Evolutionary conservation across 75 land plant species (phyloP).

Genomic region (Larix kaempferi): DNA sequence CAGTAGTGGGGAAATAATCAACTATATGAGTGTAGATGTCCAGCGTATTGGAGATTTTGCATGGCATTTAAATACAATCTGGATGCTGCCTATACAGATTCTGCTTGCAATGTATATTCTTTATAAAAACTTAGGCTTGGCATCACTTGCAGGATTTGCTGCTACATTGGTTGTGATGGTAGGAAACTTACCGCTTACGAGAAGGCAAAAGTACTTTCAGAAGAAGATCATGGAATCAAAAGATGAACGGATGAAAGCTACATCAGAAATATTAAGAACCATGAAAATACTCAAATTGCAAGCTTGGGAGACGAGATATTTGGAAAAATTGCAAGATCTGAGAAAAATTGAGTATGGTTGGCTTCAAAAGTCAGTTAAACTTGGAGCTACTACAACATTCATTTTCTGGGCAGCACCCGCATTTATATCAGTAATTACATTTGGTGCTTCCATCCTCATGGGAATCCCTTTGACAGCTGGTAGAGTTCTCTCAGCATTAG

Average conservation of each 20-base stretch:
- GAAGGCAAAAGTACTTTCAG: constrained; percentile 48
- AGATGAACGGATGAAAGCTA: constrained; percentile 86
- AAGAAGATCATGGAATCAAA: constrained; percentile 77
- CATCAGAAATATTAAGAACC: constrained; percentile 76
- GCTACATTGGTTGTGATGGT: constrained; percentile 68
- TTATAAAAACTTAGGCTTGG: constrained; percentile 50
- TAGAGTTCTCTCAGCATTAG: constrained; percentile 75
- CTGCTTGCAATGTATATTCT: constrained; percentile 61
- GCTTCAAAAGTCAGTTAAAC: constrained; percentile 49
- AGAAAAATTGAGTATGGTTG: constrained; percentile 54
- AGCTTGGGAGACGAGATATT: constrained; percentile 73
- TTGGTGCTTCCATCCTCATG: constrained; percentile 66
- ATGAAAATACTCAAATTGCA: constrained; percentile 84
- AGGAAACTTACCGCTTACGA: constrained; percentile 59
- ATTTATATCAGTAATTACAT: constrained; percentile 72
- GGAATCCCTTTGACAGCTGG: constrained; percentile 81
- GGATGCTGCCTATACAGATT: constrained; percentile 80
- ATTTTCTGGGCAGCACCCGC: constrained; percentile 80
- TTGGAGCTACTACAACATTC: constrained; percentile 53
- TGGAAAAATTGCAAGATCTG: constrained; percentile 47
- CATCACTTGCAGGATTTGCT: constrained; percentile 55
- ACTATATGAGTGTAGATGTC: constrained; percentile 88
- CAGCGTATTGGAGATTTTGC: constrained; percentile 68
- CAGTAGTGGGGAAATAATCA: constrained; percentile 88
- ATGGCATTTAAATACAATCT: constrained; percentile 64